Evolutionary conservation across 768 basidiomycete species (phyloP).

Genomic region (Pleurotus pulmonarius): DNA sequence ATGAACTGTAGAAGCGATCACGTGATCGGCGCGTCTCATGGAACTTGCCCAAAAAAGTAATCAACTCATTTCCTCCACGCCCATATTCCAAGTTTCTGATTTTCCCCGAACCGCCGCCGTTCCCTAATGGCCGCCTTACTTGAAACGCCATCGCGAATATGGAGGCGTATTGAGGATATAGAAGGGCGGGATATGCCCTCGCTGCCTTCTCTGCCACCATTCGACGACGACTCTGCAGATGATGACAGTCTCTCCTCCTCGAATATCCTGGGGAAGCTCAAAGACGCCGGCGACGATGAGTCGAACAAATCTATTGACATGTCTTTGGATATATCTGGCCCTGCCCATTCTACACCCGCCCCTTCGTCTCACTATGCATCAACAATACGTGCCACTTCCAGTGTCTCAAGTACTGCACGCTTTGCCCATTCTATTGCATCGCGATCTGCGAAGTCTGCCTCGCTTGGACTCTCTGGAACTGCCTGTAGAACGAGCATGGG

Average conservation of each 20-base stretch:
- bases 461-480: slow-evolving; percentile 18
- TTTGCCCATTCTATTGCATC: slow-evolving; percentile 46
- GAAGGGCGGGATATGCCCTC: slow-evolving; percentile 79
- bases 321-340: slow-evolving; percentile 37
- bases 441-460: slow-evolving; percentile 48
- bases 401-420: slow-evolving; percentile 44
- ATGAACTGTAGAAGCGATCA: not conserved
- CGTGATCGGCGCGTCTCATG: not conserved
- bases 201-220: slow-evolving; percentile 68
- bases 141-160: slow-evolving; percentile 83
- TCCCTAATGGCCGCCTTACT: slow-evolving; percentile 46
- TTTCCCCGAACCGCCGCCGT: not conserved
- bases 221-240: slow-evolving; percentile 58
- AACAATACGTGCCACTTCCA: slow-evolving; percentile 42
- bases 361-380: slow-evolving; percentile 42
- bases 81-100: not conserved
- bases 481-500: slow-evolving; percentile 24
- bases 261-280: slow-evolving; percentile 13
- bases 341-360: slow-evolving; percentile 65
- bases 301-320: slow-evolving; percentile 36
- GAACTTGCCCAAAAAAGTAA: not conserved
- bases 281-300: slow-evolving; percentile 16
- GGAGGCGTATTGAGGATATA: slow-evolving; percentile 77
- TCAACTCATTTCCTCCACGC: not conserved
- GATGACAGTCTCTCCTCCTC: slow-evolving; percentile 16